phyloP scores from a whole-genome alignment of 2,329 filamentous ascomycete genomes.

The Fusarium acutatum region DNA sequence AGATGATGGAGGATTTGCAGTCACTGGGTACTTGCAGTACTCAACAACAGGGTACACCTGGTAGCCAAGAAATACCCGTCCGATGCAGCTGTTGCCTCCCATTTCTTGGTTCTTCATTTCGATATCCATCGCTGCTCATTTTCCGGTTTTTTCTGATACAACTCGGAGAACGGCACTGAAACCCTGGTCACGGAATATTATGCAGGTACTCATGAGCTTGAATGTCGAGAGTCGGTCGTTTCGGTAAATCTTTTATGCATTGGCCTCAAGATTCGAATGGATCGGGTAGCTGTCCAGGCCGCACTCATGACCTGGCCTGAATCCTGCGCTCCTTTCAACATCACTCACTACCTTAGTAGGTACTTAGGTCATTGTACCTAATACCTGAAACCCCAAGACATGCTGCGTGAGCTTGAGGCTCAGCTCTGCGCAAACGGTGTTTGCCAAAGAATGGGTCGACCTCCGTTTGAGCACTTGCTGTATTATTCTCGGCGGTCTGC shows the following conservation, averaged over 20 bases:
- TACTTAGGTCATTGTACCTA: not conserved
- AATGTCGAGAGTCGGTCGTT: not conserved
- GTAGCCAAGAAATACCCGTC: not conserved
- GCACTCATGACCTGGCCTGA: not conserved
- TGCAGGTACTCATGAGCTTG: conserved; percentile 25
- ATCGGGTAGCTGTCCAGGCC: not conserved
- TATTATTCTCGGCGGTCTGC: conserved; percentile 15
- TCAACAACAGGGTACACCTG: not conserved
- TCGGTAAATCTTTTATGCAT: not conserved
- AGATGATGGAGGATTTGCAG: conserved; percentile 16
- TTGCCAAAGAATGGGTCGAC: not conserved
- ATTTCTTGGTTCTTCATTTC: not conserved
- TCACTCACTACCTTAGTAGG: not conserved
- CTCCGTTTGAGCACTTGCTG: not conserved
- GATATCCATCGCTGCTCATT: not conserved
- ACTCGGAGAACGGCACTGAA: not conserved
- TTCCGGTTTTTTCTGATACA: conserved; percentile 17
- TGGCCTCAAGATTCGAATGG: not conserved
- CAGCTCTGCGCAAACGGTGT: not conserved
- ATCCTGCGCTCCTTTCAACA: not conserved
- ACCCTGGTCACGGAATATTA: conserved; percentile 15
- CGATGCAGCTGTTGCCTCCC: not conserved
- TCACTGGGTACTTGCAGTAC: not conserved
- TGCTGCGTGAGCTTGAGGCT: conserved; percentile 21
- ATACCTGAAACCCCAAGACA: not conserved